Base-by-base conservation (phyloP, 495 filamentous ascomycete species). In the Aspergillus incahuasiensis region DNA sequence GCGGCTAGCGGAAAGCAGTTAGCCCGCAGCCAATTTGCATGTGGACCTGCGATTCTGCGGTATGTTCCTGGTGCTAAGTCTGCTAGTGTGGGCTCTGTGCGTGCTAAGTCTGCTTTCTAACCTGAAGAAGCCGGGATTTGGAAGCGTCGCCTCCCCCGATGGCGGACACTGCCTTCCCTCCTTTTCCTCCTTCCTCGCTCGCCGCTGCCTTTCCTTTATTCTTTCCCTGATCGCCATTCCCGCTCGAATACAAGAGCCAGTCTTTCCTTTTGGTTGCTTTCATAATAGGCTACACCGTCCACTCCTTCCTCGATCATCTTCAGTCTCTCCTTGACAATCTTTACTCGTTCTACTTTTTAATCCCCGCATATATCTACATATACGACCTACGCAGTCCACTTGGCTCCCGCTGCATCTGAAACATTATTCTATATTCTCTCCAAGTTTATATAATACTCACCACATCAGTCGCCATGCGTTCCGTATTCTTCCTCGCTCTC, bases 391-490 rank as follows among this genome's bases (percentile, higher is more conserved):
- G 28, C 50, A 39, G 32, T 20, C 38, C 41, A 57, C 22, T 48
- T 19, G 24, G 47, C 28, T 40, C 25, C 34, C 48, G 48, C 34
- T 20, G 39, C 20, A 56, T 56, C 42, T 50, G 40, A 52, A 15
- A 41, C 43, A 28, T 41, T 54, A 28, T 41, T 54, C 41, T 39
- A 32, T 48, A 56, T 18, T 15, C 50, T 55, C n/a, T 58, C 28
- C 24, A 20, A 50, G n/a, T 40, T 25, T 54, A 28, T 59, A 41
- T 40, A 46, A 28, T 39, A 42, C 22, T 34, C 55, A 54, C 38
- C 41, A 34, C 41, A 25, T 53, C 51, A 19, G 30, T 54, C 71
- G 78, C 42, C 15, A 82, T 82, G 79, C 77, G 70, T 50, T 62
- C 72, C 48, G 52, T 72, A 59, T 47, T 73, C 59, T 67, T 64